These are phyloP conservation scores for Spiromastix sp. DNA, from an alignment of 2,329 filamentous ascomycete species.

Conservation along the genomic window DNA sequence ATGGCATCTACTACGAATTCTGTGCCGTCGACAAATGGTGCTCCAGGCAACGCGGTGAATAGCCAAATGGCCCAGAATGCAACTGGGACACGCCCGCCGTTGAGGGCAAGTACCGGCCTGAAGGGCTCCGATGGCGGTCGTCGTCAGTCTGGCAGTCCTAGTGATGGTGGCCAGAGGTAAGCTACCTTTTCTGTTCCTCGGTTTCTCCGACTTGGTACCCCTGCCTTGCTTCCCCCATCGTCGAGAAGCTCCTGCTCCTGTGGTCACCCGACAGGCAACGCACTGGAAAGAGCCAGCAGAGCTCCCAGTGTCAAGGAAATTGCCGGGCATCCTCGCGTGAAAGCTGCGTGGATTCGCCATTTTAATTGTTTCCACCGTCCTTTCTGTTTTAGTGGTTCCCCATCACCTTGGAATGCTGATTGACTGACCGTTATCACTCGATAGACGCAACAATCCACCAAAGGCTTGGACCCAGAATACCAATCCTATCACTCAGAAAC, in stretches of 20 bases:
- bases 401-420: too few species aligned
- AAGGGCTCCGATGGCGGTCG: conserved; percentile 44
- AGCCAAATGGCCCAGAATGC: conserved; percentile 29
- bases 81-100: conserved; percentile 31
- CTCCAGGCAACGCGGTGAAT: conserved; percentile 26
- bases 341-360: too few species aligned
- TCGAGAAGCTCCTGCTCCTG: too few species aligned
- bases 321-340: too few species aligned
- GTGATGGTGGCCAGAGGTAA: conserved; percentile 46
- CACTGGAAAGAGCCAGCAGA: too few species aligned
- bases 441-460: conserved; percentile 43
- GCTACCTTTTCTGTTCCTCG: conserved; percentile 20
- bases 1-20: conserved; percentile 34
- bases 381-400: too few species aligned
- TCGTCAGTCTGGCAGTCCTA: conserved; percentile 46
- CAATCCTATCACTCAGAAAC: conserved; percentile 51
- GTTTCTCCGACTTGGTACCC: too few species aligned
- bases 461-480: conserved; percentile 53
- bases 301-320: too few species aligned
- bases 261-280: too few species aligned
- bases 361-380: too few species aligned
- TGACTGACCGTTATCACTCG: too few species aligned
- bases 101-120: conserved; percentile 40
- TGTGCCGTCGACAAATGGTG: conserved; percentile 24
- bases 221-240: too few species aligned